These are phyloP conservation scores for sorghum (Sorghum bicolor) DNA, from an alignment of 176 grass and related monocot species.

Conservation along the genomic window Sorghum_bicolor_NCBIv3 NC_012871.2:22628501-22629000, in stretches of 20 bases:
- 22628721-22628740: neutral
- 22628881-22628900: neutral
- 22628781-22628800: neutral
- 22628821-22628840: neutral
- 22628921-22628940: neutral
- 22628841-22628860: neutral
- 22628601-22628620: neutral
- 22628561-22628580: neutral
- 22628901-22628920: slow-evolving; percentile 6
- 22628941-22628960: neutral
- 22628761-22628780: neutral
- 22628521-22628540: neutral
- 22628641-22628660: neutral
- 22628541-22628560: neutral
- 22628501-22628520: neutral
- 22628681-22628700: neutral
- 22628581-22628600: neutral
- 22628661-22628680: neutral
- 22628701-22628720: neutral
- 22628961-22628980: no score
- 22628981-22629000: no score
- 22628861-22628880: neutral
- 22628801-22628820: neutral
- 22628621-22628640: neutral
- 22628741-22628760: neutral